Conservation (phyloP, 768 basidiomycete genomes). For the Trametes cubensis region DNA sequence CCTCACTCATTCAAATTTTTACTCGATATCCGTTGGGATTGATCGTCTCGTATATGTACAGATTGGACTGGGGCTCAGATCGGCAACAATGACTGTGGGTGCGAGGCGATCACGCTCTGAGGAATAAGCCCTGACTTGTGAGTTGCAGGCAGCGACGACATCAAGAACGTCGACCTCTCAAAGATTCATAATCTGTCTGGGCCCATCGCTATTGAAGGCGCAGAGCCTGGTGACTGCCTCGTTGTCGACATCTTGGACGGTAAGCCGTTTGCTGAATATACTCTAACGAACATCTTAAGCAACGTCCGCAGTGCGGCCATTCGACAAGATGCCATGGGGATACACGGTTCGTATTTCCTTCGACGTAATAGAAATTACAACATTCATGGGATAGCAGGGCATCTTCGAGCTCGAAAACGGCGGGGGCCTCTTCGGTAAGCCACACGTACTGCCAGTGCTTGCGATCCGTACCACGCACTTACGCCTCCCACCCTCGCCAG, state of each 20-base stretch:
- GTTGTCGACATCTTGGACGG: constrained; percentile 82
- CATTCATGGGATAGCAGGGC: constrained; percentile 43
- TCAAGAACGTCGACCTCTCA: constrained; percentile 64
- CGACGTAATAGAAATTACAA: neutral
- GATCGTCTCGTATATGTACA: constrained; percentile 25
- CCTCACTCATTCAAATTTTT: too few relatives aligned
- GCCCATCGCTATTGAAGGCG: constrained; percentile 72
- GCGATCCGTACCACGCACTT: neutral
- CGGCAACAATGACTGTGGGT: constrained; percentile 71
- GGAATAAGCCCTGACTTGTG: neutral
- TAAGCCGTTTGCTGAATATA: constrained; percentile 30
- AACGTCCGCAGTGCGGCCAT: constrained; percentile 53
- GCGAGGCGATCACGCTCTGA: neutral
- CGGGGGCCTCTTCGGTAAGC: constrained; percentile 66
- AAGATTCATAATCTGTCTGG: constrained; percentile 78
- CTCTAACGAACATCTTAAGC: neutral
- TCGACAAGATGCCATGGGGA: constrained; percentile 81
- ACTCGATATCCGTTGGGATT: too few relatives aligned
- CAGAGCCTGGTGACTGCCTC: constrained; percentile 78
- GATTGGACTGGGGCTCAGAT: constrained; percentile 84
- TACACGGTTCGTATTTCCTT: constrained; percentile 55
- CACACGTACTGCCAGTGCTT: neutral
- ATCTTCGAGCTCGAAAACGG: constrained; percentile 77
- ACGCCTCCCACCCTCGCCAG: constrained; percentile 33
- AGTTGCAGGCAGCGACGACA: constrained; percentile 60